Evolutionary conservation across 306 rosid genomes (phyloP).

Genomic region (Gillenia trifoliata): DNA sequence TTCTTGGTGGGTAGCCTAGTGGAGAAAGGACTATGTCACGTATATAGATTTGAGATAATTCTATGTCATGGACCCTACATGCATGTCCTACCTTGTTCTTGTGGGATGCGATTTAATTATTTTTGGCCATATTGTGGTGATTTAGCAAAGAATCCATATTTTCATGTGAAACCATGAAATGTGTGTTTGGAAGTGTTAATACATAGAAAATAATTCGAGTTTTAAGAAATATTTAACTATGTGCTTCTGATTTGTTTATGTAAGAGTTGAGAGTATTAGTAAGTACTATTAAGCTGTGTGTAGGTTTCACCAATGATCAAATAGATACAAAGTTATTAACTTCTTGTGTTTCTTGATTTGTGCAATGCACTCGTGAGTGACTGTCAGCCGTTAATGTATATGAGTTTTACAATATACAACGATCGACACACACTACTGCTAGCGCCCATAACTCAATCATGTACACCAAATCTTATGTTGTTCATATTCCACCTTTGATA

Average conservation of each 20-base stretch:
- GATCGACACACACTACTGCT: not conserved
- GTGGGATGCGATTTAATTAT: not conserved
- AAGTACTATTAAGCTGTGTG: too few species aligned
- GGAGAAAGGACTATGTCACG: not conserved
- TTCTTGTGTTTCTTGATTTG: too few species aligned
- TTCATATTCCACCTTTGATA: not conserved
- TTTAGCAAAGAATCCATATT: not conserved
- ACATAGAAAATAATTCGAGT: too few species aligned
- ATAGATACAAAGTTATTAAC: too few species aligned
- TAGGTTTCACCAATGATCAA: too few species aligned
- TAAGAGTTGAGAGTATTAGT: too few species aligned
- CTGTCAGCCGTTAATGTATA: too few species aligned
- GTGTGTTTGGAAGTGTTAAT: not conserved
- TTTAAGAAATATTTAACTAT: too few species aligned
- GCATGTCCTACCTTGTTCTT: not conserved
- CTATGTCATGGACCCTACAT: not conserved
- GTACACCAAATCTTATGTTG: not conserved
- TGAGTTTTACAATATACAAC: too few species aligned
- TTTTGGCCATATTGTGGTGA: not conserved
- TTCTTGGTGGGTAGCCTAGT: not conserved
- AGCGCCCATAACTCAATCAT: not conserved
- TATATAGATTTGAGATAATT: not conserved
- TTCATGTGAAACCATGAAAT: not conserved
- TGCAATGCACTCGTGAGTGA: fast-evolving
- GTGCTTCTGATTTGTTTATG: too few species aligned